phyloP scores from a whole-genome alignment of 2,329 filamentous ascomycete genomes.

The Waltergamsia citrina region DNA sequence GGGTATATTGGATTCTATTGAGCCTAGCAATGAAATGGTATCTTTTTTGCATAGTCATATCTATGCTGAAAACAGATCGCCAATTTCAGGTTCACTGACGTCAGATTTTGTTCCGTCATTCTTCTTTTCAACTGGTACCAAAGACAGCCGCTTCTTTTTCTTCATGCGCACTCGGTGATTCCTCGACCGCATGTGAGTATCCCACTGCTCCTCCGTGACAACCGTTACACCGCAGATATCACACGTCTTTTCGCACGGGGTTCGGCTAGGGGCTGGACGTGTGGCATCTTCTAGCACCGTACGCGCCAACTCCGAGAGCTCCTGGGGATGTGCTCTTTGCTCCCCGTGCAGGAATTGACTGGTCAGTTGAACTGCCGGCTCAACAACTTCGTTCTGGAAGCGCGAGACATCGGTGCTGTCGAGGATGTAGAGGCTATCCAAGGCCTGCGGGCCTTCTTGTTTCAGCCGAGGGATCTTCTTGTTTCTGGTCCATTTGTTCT shows the following conservation, averaged over 20 bases:
- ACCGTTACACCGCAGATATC: constrained; percentile 60
- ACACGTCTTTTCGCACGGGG: constrained; percentile 53
- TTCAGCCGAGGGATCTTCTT: constrained; percentile 66
- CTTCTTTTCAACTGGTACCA: constrained; percentile 19
- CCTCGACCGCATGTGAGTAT: constrained; percentile 25
- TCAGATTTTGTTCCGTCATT: too few species aligned
- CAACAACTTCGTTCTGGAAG: constrained; percentile 56
- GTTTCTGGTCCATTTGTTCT: constrained; percentile 77
- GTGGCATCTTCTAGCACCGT: constrained; percentile 34
- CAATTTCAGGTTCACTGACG: too few species aligned
- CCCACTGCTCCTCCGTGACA: constrained; percentile 42
- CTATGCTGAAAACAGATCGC: too few species aligned
- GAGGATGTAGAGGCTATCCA: constrained; percentile 62
- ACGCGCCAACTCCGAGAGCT: constrained; percentile 36
- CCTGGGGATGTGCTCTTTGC: constrained; percentile 38
- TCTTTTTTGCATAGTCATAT: too few species aligned
- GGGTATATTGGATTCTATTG: too few species aligned
- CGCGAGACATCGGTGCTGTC: constrained; percentile 62
- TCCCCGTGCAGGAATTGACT: constrained; percentile 51
- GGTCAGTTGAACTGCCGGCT: constrained; percentile 54
- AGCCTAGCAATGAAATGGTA: too few species aligned
- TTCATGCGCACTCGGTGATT: constrained; percentile 22
- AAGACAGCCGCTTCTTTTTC: constrained; percentile 24
- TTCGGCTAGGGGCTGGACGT: constrained; percentile 35
- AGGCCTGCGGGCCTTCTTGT: constrained; percentile 37